These are phyloP conservation scores for Skeletonema menzelii DNA, from an alignment of 108 stramenopile species.

Conservation along the genomic window DNA sequence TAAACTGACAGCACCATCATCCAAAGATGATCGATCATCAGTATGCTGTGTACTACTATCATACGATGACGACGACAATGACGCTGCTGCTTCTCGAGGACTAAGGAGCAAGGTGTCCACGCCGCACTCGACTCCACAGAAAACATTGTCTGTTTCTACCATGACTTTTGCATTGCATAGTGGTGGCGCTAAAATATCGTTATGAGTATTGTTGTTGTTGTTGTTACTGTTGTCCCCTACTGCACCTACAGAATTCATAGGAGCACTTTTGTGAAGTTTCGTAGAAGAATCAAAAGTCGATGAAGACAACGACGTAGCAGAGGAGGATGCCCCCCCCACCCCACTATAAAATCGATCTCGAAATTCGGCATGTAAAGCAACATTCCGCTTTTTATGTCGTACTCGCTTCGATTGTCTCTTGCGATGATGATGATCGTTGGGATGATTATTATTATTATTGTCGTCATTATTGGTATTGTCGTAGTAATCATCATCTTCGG, in stretches of 20 bases:
- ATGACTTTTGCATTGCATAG: background rate
- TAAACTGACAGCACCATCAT: background rate
- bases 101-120: conserved; percentile 22
- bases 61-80: background rate
- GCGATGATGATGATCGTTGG: background rate
- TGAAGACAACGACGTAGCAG: conserved; percentile 2
- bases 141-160: conserved; percentile 22
- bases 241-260: too few species aligned
- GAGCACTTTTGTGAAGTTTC: too few species aligned
- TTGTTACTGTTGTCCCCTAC: too few species aligned
- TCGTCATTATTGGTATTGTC: too few species aligned
- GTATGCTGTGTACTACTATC: background rate
- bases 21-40: background rate
- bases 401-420: conserved; percentile 18
- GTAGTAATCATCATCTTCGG: background rate
- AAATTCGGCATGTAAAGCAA: conserved; percentile 36
- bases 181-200: background rate
- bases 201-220: conserved; percentile 23
- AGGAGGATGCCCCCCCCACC: conserved; percentile 3
- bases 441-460: background rate
- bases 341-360: conserved; percentile 14
- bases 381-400: conserved; percentile 37
- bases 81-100: background rate
- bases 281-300: too few species aligned
- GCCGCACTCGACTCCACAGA: conserved; percentile 29